A percentile compares a stretch with the other conserved stretches of the same genome.
phyloP scores from a whole-genome alignment of 1,284 basidiomycete species.

The Sparassis latifolia region DNA sequence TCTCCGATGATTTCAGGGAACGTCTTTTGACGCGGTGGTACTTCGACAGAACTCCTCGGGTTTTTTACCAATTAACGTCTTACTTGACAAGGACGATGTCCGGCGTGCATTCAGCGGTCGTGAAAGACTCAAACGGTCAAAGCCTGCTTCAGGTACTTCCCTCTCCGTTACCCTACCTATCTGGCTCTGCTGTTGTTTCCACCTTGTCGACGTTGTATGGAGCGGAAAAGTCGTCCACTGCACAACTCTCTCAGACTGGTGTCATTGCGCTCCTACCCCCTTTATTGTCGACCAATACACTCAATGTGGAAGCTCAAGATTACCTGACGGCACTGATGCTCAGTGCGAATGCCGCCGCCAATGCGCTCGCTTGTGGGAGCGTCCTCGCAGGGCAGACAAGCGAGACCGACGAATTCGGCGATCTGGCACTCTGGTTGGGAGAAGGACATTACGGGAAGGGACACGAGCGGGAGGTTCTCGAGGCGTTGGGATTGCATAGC shows the following conservation, averaged over 20 bases:
- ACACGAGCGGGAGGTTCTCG: conserved; percentile 17
- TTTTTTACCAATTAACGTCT: background rate
- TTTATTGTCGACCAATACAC: background rate
- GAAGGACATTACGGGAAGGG: conserved; percentile 22
- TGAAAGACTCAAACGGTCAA: background rate
- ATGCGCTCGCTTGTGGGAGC: conserved; percentile 37
- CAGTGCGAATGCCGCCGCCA: conserved; percentile 33
- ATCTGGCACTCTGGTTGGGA: conserved; percentile 47
- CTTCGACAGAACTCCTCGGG: too few species aligned
- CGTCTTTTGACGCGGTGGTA: too few species aligned
- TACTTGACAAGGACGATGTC: background rate
- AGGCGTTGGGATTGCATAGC: conserved; percentile 13
- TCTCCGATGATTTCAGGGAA: too few species aligned
- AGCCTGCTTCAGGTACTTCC: background rate
- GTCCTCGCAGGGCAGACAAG: conserved; percentile 45
- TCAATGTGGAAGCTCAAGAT: background rate
- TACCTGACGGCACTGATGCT: conserved; percentile 28
- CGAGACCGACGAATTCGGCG: conserved; percentile 50
- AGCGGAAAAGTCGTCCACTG: background rate
- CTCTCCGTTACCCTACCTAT: background rate
- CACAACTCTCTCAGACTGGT: background rate
- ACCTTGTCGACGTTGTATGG: background rate
- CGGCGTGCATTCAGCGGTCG: background rate
- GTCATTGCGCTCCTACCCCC: background rate
- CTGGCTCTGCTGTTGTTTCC: background rate